Base-by-base conservation (phyloP, 2,329 filamentous ascomycete genomes). In the Claviceps citrina region DNA sequence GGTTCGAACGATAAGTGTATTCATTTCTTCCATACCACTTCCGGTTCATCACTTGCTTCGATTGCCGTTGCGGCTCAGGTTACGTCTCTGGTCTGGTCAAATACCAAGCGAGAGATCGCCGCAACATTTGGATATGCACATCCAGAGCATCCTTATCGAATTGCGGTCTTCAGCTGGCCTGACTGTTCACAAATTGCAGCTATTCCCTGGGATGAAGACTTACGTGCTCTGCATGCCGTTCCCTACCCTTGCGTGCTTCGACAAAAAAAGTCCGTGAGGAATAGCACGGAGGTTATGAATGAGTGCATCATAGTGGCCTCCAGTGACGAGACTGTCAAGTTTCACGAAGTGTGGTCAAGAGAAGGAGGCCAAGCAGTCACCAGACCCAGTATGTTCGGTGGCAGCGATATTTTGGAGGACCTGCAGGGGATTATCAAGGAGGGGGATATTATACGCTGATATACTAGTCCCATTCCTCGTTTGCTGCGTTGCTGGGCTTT, bases 1-100 rank as follows among this genome's bases (percentile, higher is more conserved):
- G 91, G 91, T 19, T 89, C 84, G 34, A 93, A 93, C 52, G 89
- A 98, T 62, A 84, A 85, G 51, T 85, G 85, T 57, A 94, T 98
- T 43, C 87, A 93, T 61, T 98, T 98, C 64, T 95, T 82, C 59
- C 87, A 96, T 58, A 82, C 84, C 1, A 70, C 71, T 16, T 87
- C 86, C 0, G 91, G 89, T 4, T 76, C 84, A 2, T 78, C 78
- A 43, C 71, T 98, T 24, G 87, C 89, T 2, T 93, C 82, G 2
- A 96, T 98, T 51, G 81, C 86, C 45, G 91, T 94, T 31, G 80
- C 83, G 27, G 85, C 91, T 2, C 91, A 98, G 62, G 85, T 98
- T 36, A 98, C 91, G 0, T 83, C 83, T 36, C 68, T 98, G 24
- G 79, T 94, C 43, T 98, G 85, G 89, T 91, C 83, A 39, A 81